phyloP scores from a whole-genome alignment of 2,329 filamentous ascomycete genomes.

The Colletotrichum musae region DNA sequence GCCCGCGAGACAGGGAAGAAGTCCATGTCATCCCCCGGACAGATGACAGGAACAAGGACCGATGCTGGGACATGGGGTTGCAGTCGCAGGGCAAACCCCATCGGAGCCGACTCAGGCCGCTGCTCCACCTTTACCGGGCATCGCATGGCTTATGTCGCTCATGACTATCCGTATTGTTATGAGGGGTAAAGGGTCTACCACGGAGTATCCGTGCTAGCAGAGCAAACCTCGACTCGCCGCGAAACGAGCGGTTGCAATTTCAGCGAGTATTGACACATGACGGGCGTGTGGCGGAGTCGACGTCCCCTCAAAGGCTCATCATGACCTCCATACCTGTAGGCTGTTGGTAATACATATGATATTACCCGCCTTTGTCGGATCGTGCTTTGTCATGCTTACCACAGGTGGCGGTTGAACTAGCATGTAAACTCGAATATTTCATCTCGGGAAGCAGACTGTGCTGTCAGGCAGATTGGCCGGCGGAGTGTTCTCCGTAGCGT shows the following conservation, averaged over 20 bases:
- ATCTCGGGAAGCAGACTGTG: neutral
- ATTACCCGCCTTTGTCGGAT: neutral
- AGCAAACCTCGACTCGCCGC: conserved; percentile 12
- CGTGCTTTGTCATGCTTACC: conserved; percentile 32
- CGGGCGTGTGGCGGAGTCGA: neutral
- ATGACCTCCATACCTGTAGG: neutral
- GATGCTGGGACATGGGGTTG: conserved; percentile 4
- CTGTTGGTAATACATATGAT: no score
- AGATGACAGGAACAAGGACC: neutral
- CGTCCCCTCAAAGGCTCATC: conserved; percentile 1
- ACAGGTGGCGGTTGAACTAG: neutral
- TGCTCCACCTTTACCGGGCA: neutral
- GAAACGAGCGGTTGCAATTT: neutral
- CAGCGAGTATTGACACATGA: neutral
- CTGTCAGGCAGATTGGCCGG: neutral
- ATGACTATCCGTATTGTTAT: neutral
- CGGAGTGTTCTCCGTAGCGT: neutral
- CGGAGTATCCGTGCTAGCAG: neutral
- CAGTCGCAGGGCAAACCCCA: conserved; percentile 21
- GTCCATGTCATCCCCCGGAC: neutral
- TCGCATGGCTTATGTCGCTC: neutral
- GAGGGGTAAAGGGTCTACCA: no score
- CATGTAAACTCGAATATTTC: conserved; percentile 8
- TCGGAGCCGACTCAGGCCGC: conserved; percentile 12
- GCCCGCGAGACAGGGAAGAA: neutral